Conservation (phyloP, 306 rosid species). For the Castanospermum australe region DNA sequence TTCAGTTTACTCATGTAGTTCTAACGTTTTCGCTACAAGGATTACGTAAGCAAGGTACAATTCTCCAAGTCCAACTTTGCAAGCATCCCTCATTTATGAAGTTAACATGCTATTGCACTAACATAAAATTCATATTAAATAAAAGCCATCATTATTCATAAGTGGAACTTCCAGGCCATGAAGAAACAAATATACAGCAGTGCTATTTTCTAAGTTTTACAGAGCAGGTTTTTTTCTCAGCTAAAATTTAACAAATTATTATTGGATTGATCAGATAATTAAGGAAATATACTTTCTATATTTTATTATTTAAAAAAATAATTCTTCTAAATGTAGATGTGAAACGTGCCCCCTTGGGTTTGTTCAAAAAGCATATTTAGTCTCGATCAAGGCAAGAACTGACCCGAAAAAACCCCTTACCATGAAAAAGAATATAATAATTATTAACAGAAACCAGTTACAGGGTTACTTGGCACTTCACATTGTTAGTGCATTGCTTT, state of each 20-base stretch:
- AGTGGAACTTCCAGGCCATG: not conserved
- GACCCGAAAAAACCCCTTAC: too few species aligned
- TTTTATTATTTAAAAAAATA: too few species aligned
- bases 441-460: not conserved
- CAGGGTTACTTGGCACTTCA: not conserved
- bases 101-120: not conserved
- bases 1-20: not conserved
- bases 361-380: too few species aligned
- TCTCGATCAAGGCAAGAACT: too few species aligned
- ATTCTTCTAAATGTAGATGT: too few species aligned
- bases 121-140: not conserved
- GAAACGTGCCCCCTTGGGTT: too few species aligned
- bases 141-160: not conserved
- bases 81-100: not conserved
- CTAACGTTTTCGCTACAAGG: not conserved
- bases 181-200: not conserved
- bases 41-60: not conserved
- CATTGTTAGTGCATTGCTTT: not conserved
- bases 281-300: too few species aligned
- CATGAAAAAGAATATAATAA: too few species aligned
- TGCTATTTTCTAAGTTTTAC: too few species aligned
- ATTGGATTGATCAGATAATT: too few species aligned
- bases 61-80: not conserved
- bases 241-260: too few species aligned
- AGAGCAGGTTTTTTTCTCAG: too few species aligned